Evolutionary conservation across 2,329 filamentous ascomycete species (phyloP).

Genomic region (Aspergillus ruber): DNA sequence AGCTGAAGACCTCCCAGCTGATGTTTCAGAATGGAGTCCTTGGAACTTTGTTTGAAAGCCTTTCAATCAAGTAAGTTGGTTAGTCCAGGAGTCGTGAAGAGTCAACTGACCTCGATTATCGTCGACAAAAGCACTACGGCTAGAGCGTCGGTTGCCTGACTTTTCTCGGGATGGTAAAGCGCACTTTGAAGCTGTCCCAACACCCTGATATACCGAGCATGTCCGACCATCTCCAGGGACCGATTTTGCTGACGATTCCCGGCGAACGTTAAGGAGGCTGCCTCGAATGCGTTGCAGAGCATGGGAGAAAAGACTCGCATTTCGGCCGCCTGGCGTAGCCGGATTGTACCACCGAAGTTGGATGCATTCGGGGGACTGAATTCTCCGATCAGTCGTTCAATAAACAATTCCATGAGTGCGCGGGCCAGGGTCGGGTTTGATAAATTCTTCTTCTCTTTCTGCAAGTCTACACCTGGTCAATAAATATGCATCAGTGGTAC

Average conservation of each 20-base stretch:
- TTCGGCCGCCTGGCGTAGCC: constrained; percentile 16
- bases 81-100: neutral
- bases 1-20: constrained; percentile 20
- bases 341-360: constrained; percentile 13
- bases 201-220: constrained; percentile 14
- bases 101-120: constrained; percentile 16
- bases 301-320: constrained; percentile 20
- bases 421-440: constrained; percentile 11
- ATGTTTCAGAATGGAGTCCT: constrained; percentile 18
- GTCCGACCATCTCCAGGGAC: constrained; percentile 13
- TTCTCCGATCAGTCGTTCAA: constrained; percentile 17
- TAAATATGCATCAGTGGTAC: no score
- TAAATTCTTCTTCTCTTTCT: constrained; percentile 8
- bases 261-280: constrained; percentile 17
- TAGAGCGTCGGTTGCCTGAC: constrained; percentile 18
- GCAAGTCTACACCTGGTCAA: neutral
- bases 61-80: neutral
- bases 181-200: constrained; percentile 14
- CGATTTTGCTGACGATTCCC: constrained; percentile 14
- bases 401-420: constrained; percentile 17
- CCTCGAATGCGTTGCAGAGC: constrained; percentile 17
- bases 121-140: constrained; percentile 17
- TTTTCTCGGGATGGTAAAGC: constrained; percentile 11
- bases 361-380: constrained; percentile 14
- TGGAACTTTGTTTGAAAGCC: constrained; percentile 22